Percentiles rank a stretch among this genome's conserved stretches.
These are phyloP conservation scores for Nigrograna mackinnonii DNA, from an alignment of 2,329 filamentous ascomycete species.

Conservation along the genomic window DNA sequence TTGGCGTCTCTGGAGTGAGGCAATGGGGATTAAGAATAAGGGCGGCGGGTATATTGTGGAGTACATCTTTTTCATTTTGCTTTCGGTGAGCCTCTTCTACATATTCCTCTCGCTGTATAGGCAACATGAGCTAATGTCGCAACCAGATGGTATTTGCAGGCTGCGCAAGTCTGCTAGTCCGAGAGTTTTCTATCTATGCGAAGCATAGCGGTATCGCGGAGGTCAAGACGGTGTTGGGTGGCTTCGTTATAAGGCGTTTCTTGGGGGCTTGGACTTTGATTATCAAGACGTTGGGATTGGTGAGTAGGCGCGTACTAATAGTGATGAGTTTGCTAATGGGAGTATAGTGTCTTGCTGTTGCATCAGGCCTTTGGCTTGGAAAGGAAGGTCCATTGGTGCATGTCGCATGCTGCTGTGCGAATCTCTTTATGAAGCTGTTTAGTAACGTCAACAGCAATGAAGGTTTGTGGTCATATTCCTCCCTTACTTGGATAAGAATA, in stretches of 20 bases:
- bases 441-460: conserved; percentile 82
- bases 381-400: conserved; percentile 96
- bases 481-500: neutral
- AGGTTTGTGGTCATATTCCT: conserved; percentile 53
- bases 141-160: conserved; percentile 74
- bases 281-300: conserved; percentile 86
- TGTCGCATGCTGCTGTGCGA: conserved; percentile 95
- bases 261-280: conserved; percentile 85
- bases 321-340: conserved; percentile 22
- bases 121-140: neutral
- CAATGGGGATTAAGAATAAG: conserved; percentile 67
- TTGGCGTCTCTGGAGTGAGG: conserved; percentile 84
- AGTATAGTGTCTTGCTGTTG: conserved; percentile 85
- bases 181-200: conserved; percentile 82
- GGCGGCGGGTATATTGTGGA: conserved; percentile 80
- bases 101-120: neutral
- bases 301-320: conserved; percentile 47
- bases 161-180: conserved; percentile 77
- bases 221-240: conserved; percentile 94
- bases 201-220: conserved; percentile 96
- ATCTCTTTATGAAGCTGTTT: conserved; percentile 90
- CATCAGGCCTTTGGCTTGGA: conserved; percentile 93
- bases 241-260: conserved; percentile 88
- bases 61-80: conserved; percentile 84
- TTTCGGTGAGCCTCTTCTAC: conserved; percentile 65